Percentiles rank a stretch among this genome's conserved stretches.
These are phyloP conservation scores for Echites panduratus DNA, from an alignment of 257 asterid species.

Conservation along the genomic window DNA sequence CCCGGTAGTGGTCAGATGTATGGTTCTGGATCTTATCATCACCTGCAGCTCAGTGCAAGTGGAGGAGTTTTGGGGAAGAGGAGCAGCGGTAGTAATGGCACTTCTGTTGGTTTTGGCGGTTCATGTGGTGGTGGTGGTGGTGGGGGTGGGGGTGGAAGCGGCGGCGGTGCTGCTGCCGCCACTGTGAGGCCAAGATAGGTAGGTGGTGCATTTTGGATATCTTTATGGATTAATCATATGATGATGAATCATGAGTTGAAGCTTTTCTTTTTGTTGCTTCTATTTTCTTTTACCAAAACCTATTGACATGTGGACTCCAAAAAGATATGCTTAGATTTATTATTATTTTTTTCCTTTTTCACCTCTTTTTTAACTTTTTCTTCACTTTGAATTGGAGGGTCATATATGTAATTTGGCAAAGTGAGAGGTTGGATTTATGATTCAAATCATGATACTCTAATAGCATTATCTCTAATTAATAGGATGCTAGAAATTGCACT, in stretches of 20 bases:
- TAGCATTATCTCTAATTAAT: neutral
- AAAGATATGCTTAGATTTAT: neutral
- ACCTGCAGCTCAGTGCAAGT: neutral
- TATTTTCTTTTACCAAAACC: neutral
- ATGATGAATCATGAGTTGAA: neutral
- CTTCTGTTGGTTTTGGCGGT: neutral
- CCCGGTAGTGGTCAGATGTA: constrained; percentile 3
- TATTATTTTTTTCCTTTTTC: neutral
- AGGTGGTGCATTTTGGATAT: neutral
- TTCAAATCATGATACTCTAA: neutral
- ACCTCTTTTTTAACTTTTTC: neutral
- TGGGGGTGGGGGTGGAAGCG: neutral
- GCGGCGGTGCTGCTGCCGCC: neutral
- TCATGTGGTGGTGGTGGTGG: neutral
- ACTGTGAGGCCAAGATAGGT: neutral
- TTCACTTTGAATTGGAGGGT: neutral
- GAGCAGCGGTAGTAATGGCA: neutral
- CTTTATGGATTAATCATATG: neutral
- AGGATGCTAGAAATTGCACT: neutral
- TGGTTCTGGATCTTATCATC: neutral
- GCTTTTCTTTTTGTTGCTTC: neutral
- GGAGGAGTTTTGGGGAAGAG: neutral
- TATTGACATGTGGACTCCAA: neutral
- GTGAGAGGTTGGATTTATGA: neutral
- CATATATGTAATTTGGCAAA: neutral